phyloP scores from a whole-genome alignment of 2,329 filamentous ascomycete species.

The Sporothrix inflata region DNA sequence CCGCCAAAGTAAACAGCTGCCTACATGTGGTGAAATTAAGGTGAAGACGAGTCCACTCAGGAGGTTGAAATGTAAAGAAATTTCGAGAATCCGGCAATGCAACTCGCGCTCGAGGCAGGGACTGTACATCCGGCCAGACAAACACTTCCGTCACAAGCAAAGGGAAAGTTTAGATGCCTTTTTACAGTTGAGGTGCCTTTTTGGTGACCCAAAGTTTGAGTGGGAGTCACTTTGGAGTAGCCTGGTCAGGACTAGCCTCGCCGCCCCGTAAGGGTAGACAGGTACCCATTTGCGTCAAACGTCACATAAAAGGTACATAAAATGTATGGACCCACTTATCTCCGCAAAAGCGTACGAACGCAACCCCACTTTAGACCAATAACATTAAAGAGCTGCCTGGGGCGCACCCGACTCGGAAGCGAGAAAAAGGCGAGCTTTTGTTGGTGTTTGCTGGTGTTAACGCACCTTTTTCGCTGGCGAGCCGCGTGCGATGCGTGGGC shows the following conservation, averaged over 20 bases:
- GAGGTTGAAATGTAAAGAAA: neutral
- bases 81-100: neutral
- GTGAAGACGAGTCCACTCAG: neutral
- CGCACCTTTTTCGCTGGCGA: neutral
- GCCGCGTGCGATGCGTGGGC: neutral
- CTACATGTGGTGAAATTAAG: neutral
- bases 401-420: conserved; percentile 28
- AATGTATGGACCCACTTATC: neutral
- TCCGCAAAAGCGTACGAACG: neutral
- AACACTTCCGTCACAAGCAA: neutral
- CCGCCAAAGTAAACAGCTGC: neutral
- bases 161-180: neutral
- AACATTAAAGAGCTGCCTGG: neutral
- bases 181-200: neutral
- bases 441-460: neutral
- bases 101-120: neutral
- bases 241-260: neutral
- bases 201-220: neutral
- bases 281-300: neutral
- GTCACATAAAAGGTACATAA: neutral
- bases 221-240: neutral
- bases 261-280: neutral
- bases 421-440: conserved; percentile 27
- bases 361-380: neutral
- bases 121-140: neutral